These are phyloP conservation scores for Trypanosoma brucei DNA, from an alignment of 208 protist species.

Conservation along the genomic window DNA sequence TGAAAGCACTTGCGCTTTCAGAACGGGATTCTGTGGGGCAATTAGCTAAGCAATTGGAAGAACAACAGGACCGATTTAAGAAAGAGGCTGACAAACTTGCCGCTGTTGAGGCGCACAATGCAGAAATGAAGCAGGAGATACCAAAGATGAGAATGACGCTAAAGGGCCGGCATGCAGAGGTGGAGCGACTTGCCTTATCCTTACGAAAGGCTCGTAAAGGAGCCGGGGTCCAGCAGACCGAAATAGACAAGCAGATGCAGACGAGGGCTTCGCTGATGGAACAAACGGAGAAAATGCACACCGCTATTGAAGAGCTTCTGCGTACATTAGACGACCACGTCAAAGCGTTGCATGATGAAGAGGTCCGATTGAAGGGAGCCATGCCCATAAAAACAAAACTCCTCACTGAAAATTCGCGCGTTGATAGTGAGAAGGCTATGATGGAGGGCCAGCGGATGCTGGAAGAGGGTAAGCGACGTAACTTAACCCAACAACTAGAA, in stretches of 20 bases:
- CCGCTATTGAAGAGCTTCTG: constrained; percentile 52
- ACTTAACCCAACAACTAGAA: constrained; percentile 86
- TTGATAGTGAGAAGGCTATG: constrained; percentile 37
- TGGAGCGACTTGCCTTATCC: constrained; percentile 31
- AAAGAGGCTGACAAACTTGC: constrained; percentile 73
- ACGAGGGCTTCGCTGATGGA: constrained; percentile 43
- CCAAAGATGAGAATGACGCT: constrained; percentile 72
- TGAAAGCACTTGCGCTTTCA: constrained; percentile 26
- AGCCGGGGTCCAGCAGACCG: constrained; percentile 55
- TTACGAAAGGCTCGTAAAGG: constrained; percentile 33
- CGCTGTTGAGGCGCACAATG: constrained; percentile 79
- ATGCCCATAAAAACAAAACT: constrained; percentile 66
- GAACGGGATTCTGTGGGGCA: constrained; percentile 38
- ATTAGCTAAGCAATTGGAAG: constrained; percentile 50
- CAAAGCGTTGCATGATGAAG: constrained; percentile 52
- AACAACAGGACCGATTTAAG: constrained; percentile 69
- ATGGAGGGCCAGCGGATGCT: constrained; percentile 77
- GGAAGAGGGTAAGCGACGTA: constrained; percentile 85
- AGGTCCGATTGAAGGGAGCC: constrained; percentile 47
- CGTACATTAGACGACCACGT: constrained; percentile 56
- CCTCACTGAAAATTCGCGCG: constrained; percentile 63
- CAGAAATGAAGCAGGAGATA: constrained; percentile 76
- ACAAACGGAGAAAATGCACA: constrained; percentile 42
- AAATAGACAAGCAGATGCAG: constrained; percentile 44
- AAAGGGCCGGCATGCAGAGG: constrained; percentile 72